Evolutionary conservation across 176 grass and related monocot species (phyloP), one percentile per base, ranked within the genome.

Genomic region (Bonia amplexicaulis): DNA sequence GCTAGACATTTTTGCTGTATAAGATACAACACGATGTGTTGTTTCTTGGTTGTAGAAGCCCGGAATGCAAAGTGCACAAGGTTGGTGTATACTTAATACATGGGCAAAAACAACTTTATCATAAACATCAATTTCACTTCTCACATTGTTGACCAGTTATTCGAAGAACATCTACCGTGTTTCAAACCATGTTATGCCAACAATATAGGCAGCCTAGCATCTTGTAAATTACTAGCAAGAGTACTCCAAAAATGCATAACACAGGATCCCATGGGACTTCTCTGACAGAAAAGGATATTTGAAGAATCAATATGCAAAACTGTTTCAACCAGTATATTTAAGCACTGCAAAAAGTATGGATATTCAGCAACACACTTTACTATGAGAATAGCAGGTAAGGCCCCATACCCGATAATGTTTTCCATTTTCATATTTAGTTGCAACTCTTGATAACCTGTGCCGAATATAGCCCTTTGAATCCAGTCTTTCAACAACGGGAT

Each of bases 401-500:
- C 42, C 9, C 2, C 78, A 82, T 99, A 99, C 96, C 88, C 96
- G 82, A 84, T 88, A 96, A 87, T 96, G 96, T 69, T 94, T 98
- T 74, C 96, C 96, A 82, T 96, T 69, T 76, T 87, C 83, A 31
- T 99, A 99, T 70, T 92, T 99, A 60, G 96, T 99, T 29, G 93
- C 96, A 54, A 92, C 88, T 87, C 91, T 95, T 82, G 96, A 99
- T 72, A 99, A 75, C 69, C 90, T 94, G 84, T 96, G 86, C 52
- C 90, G 88, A 66, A 99, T 76, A 64, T 68, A 91, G 61, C 91
- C 91, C 86, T 99, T 99, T 84, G 94, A 88, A 78, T 99, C 96
- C 81, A 99, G 27, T 68, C 96, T 95, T 62, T 99, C 96, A 69
- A 99, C 44, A 59, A 99, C 86, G 87, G 96, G 96, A 94, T 99